Conservation (phyloP, 169 alveolate species). For the Plasmodium sp. region DNA sequence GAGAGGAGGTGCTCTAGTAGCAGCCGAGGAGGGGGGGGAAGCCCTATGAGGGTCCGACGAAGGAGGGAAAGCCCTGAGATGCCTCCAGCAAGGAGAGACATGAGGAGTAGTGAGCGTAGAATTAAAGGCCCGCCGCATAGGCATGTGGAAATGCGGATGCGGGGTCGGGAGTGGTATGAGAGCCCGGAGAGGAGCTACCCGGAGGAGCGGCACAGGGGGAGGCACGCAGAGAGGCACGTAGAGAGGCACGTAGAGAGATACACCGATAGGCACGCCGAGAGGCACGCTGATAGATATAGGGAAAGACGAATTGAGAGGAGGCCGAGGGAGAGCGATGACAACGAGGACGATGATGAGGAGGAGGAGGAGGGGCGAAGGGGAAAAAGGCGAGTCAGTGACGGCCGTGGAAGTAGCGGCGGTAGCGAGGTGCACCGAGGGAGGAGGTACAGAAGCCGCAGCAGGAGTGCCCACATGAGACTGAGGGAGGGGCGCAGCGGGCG, state of each 20-base stretch:
- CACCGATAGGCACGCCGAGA: no score
- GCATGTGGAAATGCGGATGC: conserved; percentile 44
- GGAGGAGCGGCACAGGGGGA: not conserved
- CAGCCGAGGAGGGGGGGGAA: not conserved
- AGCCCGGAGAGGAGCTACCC: not conserved
- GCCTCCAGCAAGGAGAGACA: not conserved
- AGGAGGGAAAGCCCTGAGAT: not conserved
- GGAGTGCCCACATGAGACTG: not conserved
- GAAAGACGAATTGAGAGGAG: conserved; percentile 6
- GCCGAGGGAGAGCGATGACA: not conserved
- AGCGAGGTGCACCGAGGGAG: not conserved
- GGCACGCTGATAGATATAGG: not conserved
- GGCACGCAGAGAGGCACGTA: not conserved
- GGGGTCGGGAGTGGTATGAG: conserved; percentile 7
- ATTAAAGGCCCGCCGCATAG: not conserved
- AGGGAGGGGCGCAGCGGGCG: not conserved
- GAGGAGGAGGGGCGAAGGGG: not conserved
- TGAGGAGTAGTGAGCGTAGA: conserved; percentile 1
- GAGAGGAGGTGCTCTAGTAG: not conserved
- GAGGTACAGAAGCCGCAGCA: not conserved
- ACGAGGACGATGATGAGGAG: not conserved
- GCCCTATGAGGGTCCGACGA: not conserved
- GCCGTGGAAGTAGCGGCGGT: not conserved
- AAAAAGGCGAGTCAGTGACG: not conserved
- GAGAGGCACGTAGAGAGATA: not conserved